Evolutionary conservation across 2,329 filamentous ascomycete species (phyloP).

Genomic region (Talaromyces rugulosus): DNA sequence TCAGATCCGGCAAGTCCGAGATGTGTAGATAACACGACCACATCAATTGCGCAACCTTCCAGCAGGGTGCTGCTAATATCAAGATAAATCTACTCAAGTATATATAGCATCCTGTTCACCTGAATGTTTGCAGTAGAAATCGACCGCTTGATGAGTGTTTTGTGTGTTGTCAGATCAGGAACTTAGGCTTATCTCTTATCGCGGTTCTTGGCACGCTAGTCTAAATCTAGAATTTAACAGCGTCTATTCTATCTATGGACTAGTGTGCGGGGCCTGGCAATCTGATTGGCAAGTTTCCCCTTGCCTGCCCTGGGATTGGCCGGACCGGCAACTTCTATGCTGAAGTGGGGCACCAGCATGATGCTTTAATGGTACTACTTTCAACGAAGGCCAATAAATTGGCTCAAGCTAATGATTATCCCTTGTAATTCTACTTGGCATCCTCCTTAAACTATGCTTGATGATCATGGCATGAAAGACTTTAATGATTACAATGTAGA

Average conservation of each 20-base stretch:
- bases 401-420: no score
- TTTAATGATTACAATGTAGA: neutral
- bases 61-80: neutral
- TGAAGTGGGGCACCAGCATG: neutral
- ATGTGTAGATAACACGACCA: neutral
- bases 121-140: neutral
- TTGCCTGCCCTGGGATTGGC: no score
- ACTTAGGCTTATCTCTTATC: neutral
- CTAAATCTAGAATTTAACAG: neutral
- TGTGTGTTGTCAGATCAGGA: neutral
- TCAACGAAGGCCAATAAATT: neutral
- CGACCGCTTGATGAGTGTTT: neutral
- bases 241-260: neutral
- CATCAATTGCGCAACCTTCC: neutral
- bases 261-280: neutral
- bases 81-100: neutral
- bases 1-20: neutral
- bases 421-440: neutral
- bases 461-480: neutral
- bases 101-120: neutral
- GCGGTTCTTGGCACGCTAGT: neutral
- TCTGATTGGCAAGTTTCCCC: neutral
- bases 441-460: neutral
- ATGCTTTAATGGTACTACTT: neutral
- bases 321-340: neutral